Evolutionary conservation across 306 rosid genomes (phyloP).

Genomic region (Pterocarpus macrocarpus): DNA sequence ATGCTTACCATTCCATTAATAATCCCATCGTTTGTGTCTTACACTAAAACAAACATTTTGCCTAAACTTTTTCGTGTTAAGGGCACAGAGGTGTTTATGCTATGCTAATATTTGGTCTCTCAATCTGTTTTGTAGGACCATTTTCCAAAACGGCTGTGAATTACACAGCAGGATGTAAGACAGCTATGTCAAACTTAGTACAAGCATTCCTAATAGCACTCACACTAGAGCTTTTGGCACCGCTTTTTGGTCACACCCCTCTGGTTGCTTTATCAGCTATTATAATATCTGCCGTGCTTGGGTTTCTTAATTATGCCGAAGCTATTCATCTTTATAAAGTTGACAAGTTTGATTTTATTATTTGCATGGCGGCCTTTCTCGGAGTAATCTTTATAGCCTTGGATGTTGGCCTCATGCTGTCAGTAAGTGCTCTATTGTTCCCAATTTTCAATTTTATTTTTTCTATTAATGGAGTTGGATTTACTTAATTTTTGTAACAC

Average conservation of each 20-base stretch:
- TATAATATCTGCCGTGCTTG: slow-evolving; percentile 83
- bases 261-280: slow-evolving; percentile 82
- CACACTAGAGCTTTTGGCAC: slow-evolving; percentile 75
- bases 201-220: slow-evolving; percentile 66
- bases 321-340: slow-evolving; percentile 65
- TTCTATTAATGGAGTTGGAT: not conserved
- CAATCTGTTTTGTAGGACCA: slow-evolving; percentile 66
- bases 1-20: not conserved
- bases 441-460: not conserved
- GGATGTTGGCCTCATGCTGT: slow-evolving; percentile 74
- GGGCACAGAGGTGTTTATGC: no score
- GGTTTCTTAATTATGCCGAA: slow-evolving; percentile 64
- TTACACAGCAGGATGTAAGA: slow-evolving; percentile 76
- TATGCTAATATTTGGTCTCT: slow-evolving; percentile 5
- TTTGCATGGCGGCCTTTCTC: slow-evolving; percentile 72
- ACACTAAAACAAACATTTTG: no score
- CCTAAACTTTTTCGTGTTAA: no score
- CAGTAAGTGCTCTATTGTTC: slow-evolving; percentile 60
- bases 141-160: slow-evolving; percentile 97
- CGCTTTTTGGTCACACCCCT: slow-evolving; percentile 84
- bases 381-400: slow-evolving; percentile 72
- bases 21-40: no score
- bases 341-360: slow-evolving; percentile 80
- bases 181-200: slow-evolving; percentile 73
- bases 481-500: not conserved